Base-by-base conservation (phyloP, 371 early-diverging fungal genomes). In the Neoconidiobolus thromboides region DNA sequence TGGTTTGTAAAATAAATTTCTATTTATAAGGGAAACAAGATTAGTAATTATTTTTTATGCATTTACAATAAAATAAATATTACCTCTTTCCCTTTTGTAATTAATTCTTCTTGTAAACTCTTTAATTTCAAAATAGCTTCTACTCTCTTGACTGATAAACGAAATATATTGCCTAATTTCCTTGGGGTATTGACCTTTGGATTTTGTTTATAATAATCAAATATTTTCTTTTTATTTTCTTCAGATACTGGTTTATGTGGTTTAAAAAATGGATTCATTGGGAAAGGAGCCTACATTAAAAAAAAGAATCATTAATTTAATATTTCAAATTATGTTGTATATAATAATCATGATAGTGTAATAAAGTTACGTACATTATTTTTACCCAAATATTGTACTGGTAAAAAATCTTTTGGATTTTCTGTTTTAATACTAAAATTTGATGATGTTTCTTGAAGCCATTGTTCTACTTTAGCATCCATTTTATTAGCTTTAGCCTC, bases 121-220 rank as follows among this genome's bases (percentile, higher is more conserved):
- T 92, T 93, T 55, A 93, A 71, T 58, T 83, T 79, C 58, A 95
- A 70, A 57, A 95, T 81, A 15, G 92, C 96, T 70, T 91, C 84
- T 4, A 88, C 80, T 51, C 96, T 80, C 61, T 79, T 81, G 66
- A 93, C 80, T 9, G 93, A 87, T 4, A 93, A 63, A 10, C 70
- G 68, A 68, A 72, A 86, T 55, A 78, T 73, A 4, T 73, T 75
- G 12, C 86, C 92, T 54, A 93, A 76, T 47, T 77, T 66, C 41
- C 89, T 77, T 40, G 88, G 82, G 3, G 91, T 81, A 73, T 75
- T 72, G 5, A 38, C 39, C 5, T 52, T 26, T 3, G 26, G 15
- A 38, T 52, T 39, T 4, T 9, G 37, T 62, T 85, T 80, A 1
- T 68, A 62, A 40, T 70, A 61, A 12, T 73, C 64, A 72, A 85